Base-by-base conservation (phyloP, 2,329 filamentous ascomycete species). In the Beauveria medogensis region DNA sequence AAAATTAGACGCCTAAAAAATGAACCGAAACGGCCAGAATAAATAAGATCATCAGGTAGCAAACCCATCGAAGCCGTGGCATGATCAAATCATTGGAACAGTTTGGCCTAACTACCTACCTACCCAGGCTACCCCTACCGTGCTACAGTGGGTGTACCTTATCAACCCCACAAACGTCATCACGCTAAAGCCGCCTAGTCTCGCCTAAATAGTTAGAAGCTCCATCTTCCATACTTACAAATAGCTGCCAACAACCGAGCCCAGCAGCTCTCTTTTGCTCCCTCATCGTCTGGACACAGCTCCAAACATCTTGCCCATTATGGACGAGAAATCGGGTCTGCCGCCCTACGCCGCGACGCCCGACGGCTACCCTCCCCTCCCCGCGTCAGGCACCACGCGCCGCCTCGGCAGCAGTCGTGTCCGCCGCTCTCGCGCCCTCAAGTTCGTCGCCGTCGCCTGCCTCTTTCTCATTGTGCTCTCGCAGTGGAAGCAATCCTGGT, bases 391-490 rank as follows among this genome's bases (percentile, higher is more conserved):
- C 40, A 46, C 34, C 41, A 52, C 64, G 26, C 70, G 69, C 28
- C 63, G 66, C 24, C 50, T 26, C 22, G 41, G 26, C 30, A n/a
- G 52, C 40, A 26, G 12, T 26, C 58, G 70, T 37, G 59, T 77
- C 41, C 75, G 80, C 57, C 76, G 78, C 43, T 78, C 77, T 10
- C 74, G 78, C 41, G 73, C 70, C 3, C 64, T 82, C 57, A 75
- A 75, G 46, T 67, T 79, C 59, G 68, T 80, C 47, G 75, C 70
- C 7, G 64, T 83, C 6, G 74, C 75, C 9, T 81, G 76, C 64
- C 71, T 84, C n/a, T 72, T 71, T 34, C 80, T 83, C 63, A 78
- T 81, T 50, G 78, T 73, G n/a, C 76, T 78, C 59, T 75, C 78
- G 0, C 79, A 81, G 63, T 81, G 78, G 78, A 70, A 68, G 64